Base-by-base conservation (phyloP, 225 moss, liverwort and hornwort species). In the Climacium dendroides region DNA sequence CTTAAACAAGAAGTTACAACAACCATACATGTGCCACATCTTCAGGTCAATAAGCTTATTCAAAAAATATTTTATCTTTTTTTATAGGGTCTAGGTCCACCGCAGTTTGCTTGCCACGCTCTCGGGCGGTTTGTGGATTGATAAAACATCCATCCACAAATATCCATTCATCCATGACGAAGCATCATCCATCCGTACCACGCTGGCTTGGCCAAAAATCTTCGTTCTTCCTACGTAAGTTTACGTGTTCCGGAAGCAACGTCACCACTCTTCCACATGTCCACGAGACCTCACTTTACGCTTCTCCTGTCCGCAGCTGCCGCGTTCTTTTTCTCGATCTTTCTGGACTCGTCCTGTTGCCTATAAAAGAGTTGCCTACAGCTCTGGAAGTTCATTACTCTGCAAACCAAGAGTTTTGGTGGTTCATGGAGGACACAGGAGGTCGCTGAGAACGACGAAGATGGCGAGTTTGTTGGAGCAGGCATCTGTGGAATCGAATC, bases 381-480 rank as follows among this genome's bases (percentile, higher is more conserved):
- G 0, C 11, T 24, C 3, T 1, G 1, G 0, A 2, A 15, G 16
- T 3, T 5, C 23, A 8, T 10, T 6, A 1, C 6, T 45, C 10
- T 16, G 4, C 4, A 2, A 6, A 15, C 24, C 13, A 3, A 35
- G 35, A 74, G 74, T 20, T 35, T 12, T 1, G 4, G 5, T 71
- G 43, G 8, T 15, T 3, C 25, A 7, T 10, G 17, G 6, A 74
- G 35, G 28, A 24, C 22, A 3, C 4, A 3, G 8, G 30, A 61
- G 26, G 19, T 30, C 2, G 11, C 26, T 3, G 16, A 28, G n/a
- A 61, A 37, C 14, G 14, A n/a, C 22, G 29, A 75, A 18, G 29
- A 75, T 50, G 74, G 62, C 13, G 32, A 34, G 64, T 7, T 54
- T 8, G 3, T 22, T 53, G n/a, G 39, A 22, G 23, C 22, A 7